These are phyloP conservation scores for Leptographium radiaticola DNA, from an alignment of 2,329 filamentous ascomycete genomes.

Conservation along the genomic window DNA sequence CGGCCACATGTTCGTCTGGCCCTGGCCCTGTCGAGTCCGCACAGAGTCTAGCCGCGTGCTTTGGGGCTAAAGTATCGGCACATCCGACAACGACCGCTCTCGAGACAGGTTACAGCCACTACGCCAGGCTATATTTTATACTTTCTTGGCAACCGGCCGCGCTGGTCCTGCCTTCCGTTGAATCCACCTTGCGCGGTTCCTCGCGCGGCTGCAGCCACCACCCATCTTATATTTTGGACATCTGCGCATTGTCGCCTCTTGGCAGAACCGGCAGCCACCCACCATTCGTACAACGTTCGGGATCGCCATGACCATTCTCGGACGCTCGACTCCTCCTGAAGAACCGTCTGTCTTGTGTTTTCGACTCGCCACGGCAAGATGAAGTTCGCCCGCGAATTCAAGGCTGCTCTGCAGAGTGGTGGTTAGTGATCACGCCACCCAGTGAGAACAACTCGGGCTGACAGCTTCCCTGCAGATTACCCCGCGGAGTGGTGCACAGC, in stretches of 20 bases:
- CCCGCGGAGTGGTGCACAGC: constrained; percentile 59
- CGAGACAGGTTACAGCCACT: neutral
- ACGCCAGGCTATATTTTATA: neutral
- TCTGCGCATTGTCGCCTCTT: too few relatives aligned
- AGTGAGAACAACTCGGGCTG: too few relatives aligned
- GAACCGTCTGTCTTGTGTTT: neutral
- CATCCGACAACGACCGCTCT: neutral
- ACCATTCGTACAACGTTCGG: neutral
- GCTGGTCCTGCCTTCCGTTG: too few relatives aligned
- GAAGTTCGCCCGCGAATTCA: constrained; percentile 79
- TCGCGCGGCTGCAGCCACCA: too few relatives aligned
- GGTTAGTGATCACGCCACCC: neutral
- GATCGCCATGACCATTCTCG: neutral
- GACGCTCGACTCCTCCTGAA: neutral
- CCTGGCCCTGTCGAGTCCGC: neutral
- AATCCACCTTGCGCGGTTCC: too few relatives aligned
- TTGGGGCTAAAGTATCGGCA: too few relatives aligned
- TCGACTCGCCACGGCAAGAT: constrained; percentile 30
- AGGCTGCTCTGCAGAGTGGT: constrained; percentile 41
- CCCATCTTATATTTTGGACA: too few relatives aligned
- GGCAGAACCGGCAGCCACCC: neutral
- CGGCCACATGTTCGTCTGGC: neutral
- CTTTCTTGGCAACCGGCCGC: neutral
- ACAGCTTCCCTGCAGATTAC: constrained; percentile 36
- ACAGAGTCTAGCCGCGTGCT: too few relatives aligned